Conservation (phyloP, 345 rosid genomes). For the Pistacia integerrima region DNA sequence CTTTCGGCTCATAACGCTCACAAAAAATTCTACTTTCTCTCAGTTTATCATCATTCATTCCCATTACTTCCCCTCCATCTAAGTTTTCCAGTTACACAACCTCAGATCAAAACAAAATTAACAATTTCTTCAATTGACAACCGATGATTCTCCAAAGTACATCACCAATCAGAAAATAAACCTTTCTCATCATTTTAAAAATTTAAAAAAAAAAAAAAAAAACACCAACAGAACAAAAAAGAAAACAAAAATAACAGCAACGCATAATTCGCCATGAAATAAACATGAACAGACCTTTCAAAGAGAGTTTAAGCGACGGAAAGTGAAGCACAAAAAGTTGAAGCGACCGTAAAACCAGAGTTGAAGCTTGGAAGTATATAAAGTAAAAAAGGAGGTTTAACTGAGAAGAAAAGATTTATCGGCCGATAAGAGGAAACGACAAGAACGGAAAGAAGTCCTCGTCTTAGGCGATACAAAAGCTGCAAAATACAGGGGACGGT, state of each 20-base stretch:
- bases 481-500: conserved; percentile 1
- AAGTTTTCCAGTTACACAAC: conserved; percentile 18
- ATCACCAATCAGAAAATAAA: neutral
- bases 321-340: conserved; percentile 6
- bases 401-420: neutral
- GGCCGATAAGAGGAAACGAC: too few species aligned
- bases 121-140: neutral
- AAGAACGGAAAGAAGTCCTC: neutral
- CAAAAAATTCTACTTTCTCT: neutral
- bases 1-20: conserved; percentile 7
- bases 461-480: conserved; percentile 9
- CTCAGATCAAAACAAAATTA: neutral
- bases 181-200: neutral
- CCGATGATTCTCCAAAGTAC: neutral
- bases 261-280: neutral
- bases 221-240: too few species aligned
- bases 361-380: neutral
- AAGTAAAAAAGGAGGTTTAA: too few species aligned
- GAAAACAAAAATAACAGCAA: neutral
- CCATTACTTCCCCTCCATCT: conserved; percentile 20
- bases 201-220: neutral
- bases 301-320: neutral
- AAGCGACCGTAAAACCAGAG: conserved; percentile 21
- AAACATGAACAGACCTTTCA: conserved; percentile 16
- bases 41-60: neutral